Evolutionary conservation across 306 rosid genomes (phyloP).

Genomic region (Cicer bijugum): DNA sequence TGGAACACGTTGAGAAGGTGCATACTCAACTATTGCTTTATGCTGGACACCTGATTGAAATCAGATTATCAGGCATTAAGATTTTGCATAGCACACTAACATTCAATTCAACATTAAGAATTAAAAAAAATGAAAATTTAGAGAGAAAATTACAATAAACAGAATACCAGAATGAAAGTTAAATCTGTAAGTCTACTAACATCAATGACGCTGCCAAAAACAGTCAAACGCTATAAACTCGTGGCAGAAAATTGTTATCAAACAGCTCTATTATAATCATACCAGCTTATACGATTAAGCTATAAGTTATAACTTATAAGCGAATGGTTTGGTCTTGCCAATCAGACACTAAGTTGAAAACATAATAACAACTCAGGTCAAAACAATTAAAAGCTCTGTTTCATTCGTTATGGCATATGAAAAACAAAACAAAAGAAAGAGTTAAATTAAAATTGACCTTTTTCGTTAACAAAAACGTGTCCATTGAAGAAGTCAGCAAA

Average conservation of each 20-base stretch:
- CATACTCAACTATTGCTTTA: slow-evolving; percentile 85
- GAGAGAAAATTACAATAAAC: not conserved
- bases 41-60: slow-evolving; percentile 69
- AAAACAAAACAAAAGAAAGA: not conserved
- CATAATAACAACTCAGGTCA: not conserved
- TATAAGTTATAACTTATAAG: too few species aligned
- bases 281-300: too few species aligned
- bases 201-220: too few species aligned
- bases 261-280: too few species aligned
- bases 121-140: not conserved
- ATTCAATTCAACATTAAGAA: slow-evolving; percentile 4
- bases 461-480: slow-evolving; percentile 90
- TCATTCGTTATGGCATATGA: not conserved
- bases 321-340: too few species aligned
- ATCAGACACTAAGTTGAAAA: not conserved
- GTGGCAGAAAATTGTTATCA: too few species aligned
- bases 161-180: too few species aligned
- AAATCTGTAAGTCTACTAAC: too few species aligned
- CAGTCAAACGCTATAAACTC: too few species aligned
- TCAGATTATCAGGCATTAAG: slow-evolving; percentile 19
- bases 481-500: slow-evolving; percentile 86
- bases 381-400: not conserved
- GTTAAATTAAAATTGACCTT: slow-evolving; percentile 53
- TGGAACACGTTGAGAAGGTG: slow-evolving; percentile 92
- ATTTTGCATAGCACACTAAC: slow-evolving; percentile 22